Percentiles rank a stretch among this genome's conserved stretches.
These are phyloP conservation scores for Dichotomocladium elegans DNA, from an alignment of 371 early-diverging fungal species.

Conservation along the genomic window DNA sequence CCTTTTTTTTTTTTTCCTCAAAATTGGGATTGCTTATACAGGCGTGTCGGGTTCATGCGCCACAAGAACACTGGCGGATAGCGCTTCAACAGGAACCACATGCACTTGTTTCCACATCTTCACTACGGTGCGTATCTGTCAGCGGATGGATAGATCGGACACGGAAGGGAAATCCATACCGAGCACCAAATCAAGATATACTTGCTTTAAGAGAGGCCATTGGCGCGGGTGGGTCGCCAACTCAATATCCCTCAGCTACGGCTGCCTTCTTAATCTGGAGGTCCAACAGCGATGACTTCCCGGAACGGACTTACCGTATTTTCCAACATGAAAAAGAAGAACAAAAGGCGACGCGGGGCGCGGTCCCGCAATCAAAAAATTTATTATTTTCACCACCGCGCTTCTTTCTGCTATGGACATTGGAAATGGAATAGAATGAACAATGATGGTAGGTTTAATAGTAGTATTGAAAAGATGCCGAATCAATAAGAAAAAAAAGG, in stretches of 20 bases:
- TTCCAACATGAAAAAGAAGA: neutral
- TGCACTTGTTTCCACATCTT: constrained; percentile 9
- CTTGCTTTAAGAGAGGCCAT: constrained; percentile 9
- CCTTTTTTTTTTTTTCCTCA: neutral
- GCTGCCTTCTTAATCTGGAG: too few species aligned
- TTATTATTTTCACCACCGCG: neutral
- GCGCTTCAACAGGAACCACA: neutral
- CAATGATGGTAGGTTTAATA: too few species aligned
- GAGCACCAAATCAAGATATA: constrained; percentile 7
- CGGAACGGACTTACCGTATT: neutral
- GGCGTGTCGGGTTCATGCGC: constrained; percentile 3
- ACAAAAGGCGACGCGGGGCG: too few species aligned
- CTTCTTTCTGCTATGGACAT: neutral
- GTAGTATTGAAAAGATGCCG: neutral
- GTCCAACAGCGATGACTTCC: too few species aligned
- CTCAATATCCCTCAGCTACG: constrained; percentile 8
- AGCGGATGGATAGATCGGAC: too few species aligned
- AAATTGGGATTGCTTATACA: neutral
- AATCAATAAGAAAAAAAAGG: neutral
- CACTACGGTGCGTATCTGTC: neutral
- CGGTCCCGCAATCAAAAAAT: neutral
- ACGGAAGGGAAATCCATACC: neutral
- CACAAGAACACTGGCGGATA: neutral
- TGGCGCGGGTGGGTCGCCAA: neutral
- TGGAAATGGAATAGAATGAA: too few species aligned